Evolutionary conservation across 2,329 filamentous ascomycete genomes (phyloP).

Genomic region (Teratosphaeria nubilosa): DNA sequence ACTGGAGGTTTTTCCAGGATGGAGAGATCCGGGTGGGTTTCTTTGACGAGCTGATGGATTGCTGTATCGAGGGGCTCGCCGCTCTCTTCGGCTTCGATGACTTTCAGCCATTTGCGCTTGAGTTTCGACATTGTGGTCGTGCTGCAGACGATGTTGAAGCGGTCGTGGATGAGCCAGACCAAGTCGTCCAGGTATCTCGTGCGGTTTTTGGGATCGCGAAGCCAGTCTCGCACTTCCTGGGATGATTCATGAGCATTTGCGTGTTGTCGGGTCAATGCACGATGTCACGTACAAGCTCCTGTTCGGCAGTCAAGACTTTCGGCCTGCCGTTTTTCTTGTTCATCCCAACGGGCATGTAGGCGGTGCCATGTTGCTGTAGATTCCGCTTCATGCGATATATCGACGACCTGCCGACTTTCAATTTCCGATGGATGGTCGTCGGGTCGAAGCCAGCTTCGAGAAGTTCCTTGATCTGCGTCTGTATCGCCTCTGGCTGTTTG

Average conservation of each 20-base stretch:
- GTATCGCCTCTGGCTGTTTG: constrained; percentile 21
- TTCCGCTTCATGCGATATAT: constrained; percentile 28
- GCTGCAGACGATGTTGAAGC: constrained; percentile 24
- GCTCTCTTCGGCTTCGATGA: constrained; percentile 23
- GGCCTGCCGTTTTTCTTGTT: constrained; percentile 27
- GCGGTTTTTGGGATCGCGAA: constrained; percentile 22
- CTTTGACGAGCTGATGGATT: constrained; percentile 13
- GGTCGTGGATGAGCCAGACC: constrained; percentile 26
- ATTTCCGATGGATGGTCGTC: constrained; percentile 23
- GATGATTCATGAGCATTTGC: neutral
- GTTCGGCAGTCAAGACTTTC: constrained; percentile 22
- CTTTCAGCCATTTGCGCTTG: constrained; percentile 25
- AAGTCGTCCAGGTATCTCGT: constrained; percentile 24
- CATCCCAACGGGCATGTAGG: constrained; percentile 23
- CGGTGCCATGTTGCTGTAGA: constrained; percentile 23
- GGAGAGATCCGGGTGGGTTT: constrained; percentile 20
- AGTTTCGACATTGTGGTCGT: constrained; percentile 27
- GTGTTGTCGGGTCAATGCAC: neutral
- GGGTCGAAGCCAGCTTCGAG: constrained; percentile 25
- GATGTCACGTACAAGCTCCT: constrained; percentile 20
- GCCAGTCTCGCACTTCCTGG: constrained; percentile 24
- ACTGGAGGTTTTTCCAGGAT: constrained; percentile 6
- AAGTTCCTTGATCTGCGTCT: constrained; percentile 23
- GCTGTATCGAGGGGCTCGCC: constrained; percentile 20
- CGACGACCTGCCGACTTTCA: constrained; percentile 23